Evolutionary conservation across 2,329 filamentous ascomycete genomes (phyloP), one percentile per base, ranked within the genome.

Genomic region (Pseudogymnoascus destructans): DNA sequence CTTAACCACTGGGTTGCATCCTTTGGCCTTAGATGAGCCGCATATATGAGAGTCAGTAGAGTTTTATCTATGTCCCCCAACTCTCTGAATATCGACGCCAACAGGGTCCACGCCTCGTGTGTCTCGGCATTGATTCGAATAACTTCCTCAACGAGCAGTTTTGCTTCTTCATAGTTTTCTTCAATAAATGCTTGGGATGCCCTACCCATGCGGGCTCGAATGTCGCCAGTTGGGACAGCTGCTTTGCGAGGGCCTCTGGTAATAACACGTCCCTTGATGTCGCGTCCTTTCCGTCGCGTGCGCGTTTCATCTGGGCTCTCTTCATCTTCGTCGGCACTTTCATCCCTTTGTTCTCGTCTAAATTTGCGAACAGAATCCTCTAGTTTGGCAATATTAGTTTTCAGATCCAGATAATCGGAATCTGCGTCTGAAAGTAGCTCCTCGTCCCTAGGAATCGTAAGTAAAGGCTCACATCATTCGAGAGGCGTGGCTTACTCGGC

Each of bases 101-200:
- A 69, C 10, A 84, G 73, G 11, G 76, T 79, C 82, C 82, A 86
- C 21, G 84, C 83, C 63, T 81, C 77, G 61, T 82, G 77, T 1
- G 81, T 85, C 67, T 85, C 82, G 17, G 80, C 81, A 62, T 86
- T 86, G 66, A 86, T 82, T 56, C 82, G 77, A 64, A 86, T 84
- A 59, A 85, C 79, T 64, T 86, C 82, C 38, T 78, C 76, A 7
- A 81, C 77, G 19, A 79, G 73, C 13, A 77, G 75, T 33, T 82
- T 72, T 4, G 86, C 84, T 38, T 76, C 73, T 4, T 80, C 75
- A 62, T 84, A 82, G 17, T 84, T 76, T 23, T 78, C 75, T 8
- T 78, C 74, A 60, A 89, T 75, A 66, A 84, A 90, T 3, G 82
- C 80, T 60, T 84, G 77, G 60, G 83, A 87, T 2, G 87, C 87